Evolutionary conservation across 2,329 filamentous ascomycete genomes (phyloP), one percentile per base, ranked within the genome.

Genomic region (Metarhizium sp.): DNA sequence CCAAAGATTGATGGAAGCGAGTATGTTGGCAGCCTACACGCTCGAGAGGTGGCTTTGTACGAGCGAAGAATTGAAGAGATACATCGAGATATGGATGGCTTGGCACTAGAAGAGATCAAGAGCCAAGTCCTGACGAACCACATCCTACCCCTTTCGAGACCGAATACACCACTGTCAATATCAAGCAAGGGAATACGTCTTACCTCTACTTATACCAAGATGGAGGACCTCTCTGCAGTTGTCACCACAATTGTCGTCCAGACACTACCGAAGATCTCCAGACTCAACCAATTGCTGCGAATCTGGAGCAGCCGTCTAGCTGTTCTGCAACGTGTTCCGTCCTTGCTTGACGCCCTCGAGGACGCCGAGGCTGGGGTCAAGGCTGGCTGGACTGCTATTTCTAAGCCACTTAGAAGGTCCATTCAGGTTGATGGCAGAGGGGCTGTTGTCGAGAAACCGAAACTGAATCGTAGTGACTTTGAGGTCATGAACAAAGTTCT

Each of bases 201-300:
- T 59, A 63, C 73, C 64, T 74, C 81, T 2, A 74, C 68, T 50
- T 88, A 88, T 69, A 81, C 80, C 59, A 85, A 81, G 58, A 82
- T 97, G 76, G 91, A 94, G 63, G 94, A 97, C 69, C 84, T 96
- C 64, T 92, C 90, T 8, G 90, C 92, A 29, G 80, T 97, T 50
- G 81, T 97, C 55, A 96, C 94, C 1, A 89, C 92, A 32, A 95
- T 92, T 38, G 88, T 96, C 18, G 73, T 99, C n/a, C 89, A 94
- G 66, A 84, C 90, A 3, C 77, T 99, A 20, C 94, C 94, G 1
- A 86, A 88, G 57, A 73, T 96, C 46, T 87, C 90, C 10, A 85
- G 80, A 54, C 72, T 99, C 25, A 84, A 83, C 54, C 79, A 80
- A 8, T 71, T 95, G n/a, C 75, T 97, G 51, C 81, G 84, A 55